phyloP scores from a whole-genome alignment of 2,329 filamentous ascomycete genomes.

The Pyrenophora tritici-repentis region DNA sequence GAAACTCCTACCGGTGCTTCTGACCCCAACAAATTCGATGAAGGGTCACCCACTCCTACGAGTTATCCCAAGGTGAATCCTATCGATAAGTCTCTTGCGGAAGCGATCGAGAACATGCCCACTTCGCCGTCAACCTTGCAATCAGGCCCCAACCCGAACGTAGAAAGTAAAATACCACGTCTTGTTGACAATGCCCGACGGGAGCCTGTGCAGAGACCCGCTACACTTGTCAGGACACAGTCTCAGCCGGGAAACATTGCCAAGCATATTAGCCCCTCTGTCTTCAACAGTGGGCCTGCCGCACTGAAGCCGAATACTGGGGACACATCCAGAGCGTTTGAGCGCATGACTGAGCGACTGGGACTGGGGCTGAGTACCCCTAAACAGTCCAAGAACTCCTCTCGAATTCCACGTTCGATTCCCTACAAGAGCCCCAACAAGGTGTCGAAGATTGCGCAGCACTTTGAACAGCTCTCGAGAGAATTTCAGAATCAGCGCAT shows the following conservation, averaged over 20 bases:
- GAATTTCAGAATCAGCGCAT: constrained; percentile 96
- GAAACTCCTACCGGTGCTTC: constrained; percentile 36
- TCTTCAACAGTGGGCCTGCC: constrained; percentile 24
- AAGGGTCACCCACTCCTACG: constrained; percentile 39
- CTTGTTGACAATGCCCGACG: constrained; percentile 42
- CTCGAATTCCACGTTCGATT: constrained; percentile 82
- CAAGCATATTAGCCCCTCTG: constrained; percentile 25
- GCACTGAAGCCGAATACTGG: constrained; percentile 34
- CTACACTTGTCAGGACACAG: constrained; percentile 39
- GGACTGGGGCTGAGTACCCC: constrained; percentile 62
- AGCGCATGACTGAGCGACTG: constrained; percentile 77
- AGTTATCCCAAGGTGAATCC: constrained; percentile 40
- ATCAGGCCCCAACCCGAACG: constrained; percentile 18
- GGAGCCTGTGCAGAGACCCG: constrained; percentile 35
- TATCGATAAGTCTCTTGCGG: constrained; percentile 39
- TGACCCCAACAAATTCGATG: constrained; percentile 23
- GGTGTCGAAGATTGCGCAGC: constrained; percentile 89
- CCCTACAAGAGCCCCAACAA: constrained; percentile 68
- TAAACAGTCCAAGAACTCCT: constrained; percentile 65
- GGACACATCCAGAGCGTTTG: constrained; percentile 52
- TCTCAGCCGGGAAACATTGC: constrained; percentile 43
- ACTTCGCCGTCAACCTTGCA: constrained; percentile 28
- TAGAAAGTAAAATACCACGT: constrained; percentile 49
- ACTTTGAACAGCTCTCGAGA: constrained; percentile 94
- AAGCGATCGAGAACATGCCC: constrained; percentile 45